Evolutionary conservation across 257 asterid species (phyloP), one percentile per base, ranked within the genome.

Genomic region (Solanum okadae): DNA sequence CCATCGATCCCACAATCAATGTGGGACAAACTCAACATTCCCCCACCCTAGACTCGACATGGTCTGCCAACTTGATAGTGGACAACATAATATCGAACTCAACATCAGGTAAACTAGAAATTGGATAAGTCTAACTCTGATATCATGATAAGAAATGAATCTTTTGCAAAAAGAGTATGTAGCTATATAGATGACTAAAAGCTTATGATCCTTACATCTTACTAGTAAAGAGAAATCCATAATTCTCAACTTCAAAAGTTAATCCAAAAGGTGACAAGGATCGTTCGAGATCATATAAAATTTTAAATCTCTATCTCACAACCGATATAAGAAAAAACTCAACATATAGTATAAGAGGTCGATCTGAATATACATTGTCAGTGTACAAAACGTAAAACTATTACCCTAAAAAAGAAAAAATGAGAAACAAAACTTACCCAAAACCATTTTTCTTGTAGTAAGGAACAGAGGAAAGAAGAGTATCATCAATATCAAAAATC

Each of bases 401-500:
- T 29, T 0, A 9, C 59, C 61, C 29, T 2, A 46, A 27, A 81
- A 46, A 3, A 1, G 4, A 0, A 81, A 10, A 29, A 5, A 20
- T 27, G 70, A 46, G 42, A 49, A 82, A 49, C 1, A 75, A 4
- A 12, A 71, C 89, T 91, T 93, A 95, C 98, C 98, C 95, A 84
- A 91, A 94, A 3, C 95, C 94, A 31, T 94, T 92, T 75, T 91
- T 92, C 94, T 95, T 93, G 95, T 92, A 94, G 87, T 93, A 94
- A 90, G 98, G 96, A 29, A 94, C 86, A 10, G 95, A 93, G 59
- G 98, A 95, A 33, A 95, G 93, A 72, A 95, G 97, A 23, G 96
- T 95, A 44, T 95, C 98, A 84, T 95, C 98, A 35, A 95, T 84
- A 85, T 95, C 98, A 22, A 95, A 95, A 83, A 93, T 87, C 97